Base-by-base conservation (phyloP, 768 basidiomycete species). In the Xerocomellus dryophilus region DNA sequence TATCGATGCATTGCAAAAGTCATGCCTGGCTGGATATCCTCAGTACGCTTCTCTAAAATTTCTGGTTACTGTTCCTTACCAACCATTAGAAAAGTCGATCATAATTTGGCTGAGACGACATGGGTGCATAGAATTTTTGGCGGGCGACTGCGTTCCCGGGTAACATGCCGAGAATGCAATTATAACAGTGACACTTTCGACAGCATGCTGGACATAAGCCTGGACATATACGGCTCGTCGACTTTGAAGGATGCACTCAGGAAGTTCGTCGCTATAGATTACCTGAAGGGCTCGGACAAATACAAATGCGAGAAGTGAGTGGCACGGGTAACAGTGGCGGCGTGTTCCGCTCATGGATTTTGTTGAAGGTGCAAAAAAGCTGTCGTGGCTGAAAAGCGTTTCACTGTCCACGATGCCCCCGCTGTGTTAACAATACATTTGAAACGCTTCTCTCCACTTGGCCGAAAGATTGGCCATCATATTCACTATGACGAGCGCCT, bases 301-400 rank as follows among this genome's bases (percentile, higher is more conserved):
- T 99, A 99, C 72, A 93, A 95, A 68, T 99, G 97, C 71, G 97
- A 99, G 73, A 98, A 93, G 93, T 97, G 67, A 63, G 90, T 79
- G n/a, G 14, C 45, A 27, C 43, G 48, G 42, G 40, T 23, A 43
- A 41, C 42, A 10, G 21, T 36, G 39, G 21, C 27, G 7, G 15
- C 18, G 21, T 25, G 11, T 50, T 43, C 51, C 14, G 5, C 53
- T 65, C 11, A 67, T 40, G 18, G n/a, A 42, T 27, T 38, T 36
- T 25, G 11, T 53, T 32, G 18, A 51, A 97, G 95, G 66, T 99
- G 97, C 78, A 95, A 96, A 70, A 89, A 85, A 66, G 81, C 85
- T 46, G 94, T 98, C 50, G 80, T 82, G 51, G 97, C 97, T 3
- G 85, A 90, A 63, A 99, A 99, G 73, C 80, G 81, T 35, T 96